phyloP scores from a whole-genome alignment of 345 rosid genomes.

The Atalantia buxifolia region DNA sequence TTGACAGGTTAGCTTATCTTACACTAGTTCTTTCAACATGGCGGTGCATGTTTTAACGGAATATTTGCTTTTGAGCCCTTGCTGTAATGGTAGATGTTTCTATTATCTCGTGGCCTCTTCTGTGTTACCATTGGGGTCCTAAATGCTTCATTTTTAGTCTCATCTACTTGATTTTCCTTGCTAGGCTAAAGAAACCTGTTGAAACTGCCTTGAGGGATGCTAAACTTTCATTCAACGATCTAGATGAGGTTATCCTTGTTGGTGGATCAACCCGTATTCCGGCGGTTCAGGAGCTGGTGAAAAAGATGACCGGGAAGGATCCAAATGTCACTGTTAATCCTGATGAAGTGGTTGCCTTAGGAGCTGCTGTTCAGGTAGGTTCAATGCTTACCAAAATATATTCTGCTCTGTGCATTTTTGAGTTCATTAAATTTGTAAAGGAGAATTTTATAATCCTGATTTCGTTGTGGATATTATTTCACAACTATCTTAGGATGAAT shows the following conservation, averaged over 20 bases:
- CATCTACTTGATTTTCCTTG: background rate
- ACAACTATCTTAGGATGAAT: background rate
- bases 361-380: conserved; percentile 97
- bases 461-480: background rate
- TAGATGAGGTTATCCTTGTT: conserved; percentile 90
- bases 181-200: conserved; percentile 78
- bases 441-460: background rate
- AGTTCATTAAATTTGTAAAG: background rate
- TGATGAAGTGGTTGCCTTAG: conserved; percentile 96
- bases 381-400: background rate
- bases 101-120: background rate
- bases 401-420: background rate
- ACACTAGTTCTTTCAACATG: background rate
- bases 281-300: conserved; percentile 90
- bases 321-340: conserved; percentile 98
- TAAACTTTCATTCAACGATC: conserved; percentile 73
- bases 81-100: background rate
- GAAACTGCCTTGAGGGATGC: conserved; percentile 85
- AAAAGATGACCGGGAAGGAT: conserved; percentile 86
- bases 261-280: conserved; percentile 99
- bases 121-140: background rate
- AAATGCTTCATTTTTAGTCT: background rate
- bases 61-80: background rate
- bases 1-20: conserved; percentile 19
- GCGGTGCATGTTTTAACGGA: background rate